Evolutionary conservation across 139 green algal genomes (phyloP).

Genomic region (Haematococcus sp.): DNA sequence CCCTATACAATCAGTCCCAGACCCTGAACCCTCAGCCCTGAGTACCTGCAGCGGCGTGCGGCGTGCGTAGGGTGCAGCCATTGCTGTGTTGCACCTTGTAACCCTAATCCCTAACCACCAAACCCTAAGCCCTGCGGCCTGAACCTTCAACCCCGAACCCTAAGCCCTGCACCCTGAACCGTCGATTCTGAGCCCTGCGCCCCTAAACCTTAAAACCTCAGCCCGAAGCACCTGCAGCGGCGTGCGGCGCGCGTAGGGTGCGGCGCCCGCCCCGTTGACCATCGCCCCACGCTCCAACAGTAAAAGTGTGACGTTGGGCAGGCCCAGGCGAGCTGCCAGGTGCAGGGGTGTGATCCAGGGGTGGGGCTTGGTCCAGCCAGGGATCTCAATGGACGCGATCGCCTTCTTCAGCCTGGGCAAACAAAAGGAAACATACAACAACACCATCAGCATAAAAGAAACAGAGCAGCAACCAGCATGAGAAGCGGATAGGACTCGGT

Average conservation of each 20-base stretch:
- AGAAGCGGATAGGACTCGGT: too few relatives aligned
- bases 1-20: too few relatives aligned
- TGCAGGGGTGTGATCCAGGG: constrained; percentile 10
- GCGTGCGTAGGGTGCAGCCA: not conserved
- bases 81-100: not conserved
- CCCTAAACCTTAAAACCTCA: too few relatives aligned
- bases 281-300: constrained; percentile 12
- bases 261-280: not conserved
- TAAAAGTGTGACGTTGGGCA: not conserved
- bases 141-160: too few relatives aligned
- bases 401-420: not conserved
- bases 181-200: too few relatives aligned
- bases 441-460: not conserved
- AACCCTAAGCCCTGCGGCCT: too few relatives aligned
- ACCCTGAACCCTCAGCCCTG: too few relatives aligned
- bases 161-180: too few relatives aligned
- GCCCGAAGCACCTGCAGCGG: too few relatives aligned
- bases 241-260: constrained; percentile 3
- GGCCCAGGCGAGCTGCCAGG: constrained; percentile 12
- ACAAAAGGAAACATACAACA: not conserved
- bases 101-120: too few relatives aligned
- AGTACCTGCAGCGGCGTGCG: not conserved
- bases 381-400: not conserved
- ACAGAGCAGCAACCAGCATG: too few relatives aligned
- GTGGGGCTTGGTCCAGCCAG: constrained; percentile 9